A percentile compares a stretch with the other conserved stretches of the same genome.
Evolutionary conservation across 306 rosid genomes (phyloP).

Genomic region (Albizia julibrissin): DNA sequence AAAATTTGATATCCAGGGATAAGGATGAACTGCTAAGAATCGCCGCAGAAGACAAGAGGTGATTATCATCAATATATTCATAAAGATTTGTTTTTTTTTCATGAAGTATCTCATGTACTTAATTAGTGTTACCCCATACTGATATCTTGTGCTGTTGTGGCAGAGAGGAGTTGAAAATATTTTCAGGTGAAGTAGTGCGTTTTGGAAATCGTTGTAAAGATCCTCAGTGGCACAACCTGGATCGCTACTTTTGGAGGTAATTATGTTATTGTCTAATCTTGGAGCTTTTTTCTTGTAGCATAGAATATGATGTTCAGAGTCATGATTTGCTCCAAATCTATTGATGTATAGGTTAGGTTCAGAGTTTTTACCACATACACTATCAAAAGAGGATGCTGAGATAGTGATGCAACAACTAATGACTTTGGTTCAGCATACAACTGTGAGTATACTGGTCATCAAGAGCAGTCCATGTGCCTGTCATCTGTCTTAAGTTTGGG

Average conservation of each 20-base stretch:
- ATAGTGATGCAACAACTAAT: constrained; percentile 78
- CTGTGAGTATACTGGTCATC: constrained; percentile 56
- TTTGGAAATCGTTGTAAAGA: constrained; percentile 98
- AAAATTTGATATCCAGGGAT: constrained; percentile 75
- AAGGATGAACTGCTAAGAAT: constrained; percentile 83
- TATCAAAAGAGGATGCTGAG: constrained; percentile 85
- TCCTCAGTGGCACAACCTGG: constrained; percentile 97
- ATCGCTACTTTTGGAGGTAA: constrained; percentile 94
- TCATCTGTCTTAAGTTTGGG: constrained; percentile 15
- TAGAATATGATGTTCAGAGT: constrained; percentile 19
- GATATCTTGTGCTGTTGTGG: constrained; percentile 44
- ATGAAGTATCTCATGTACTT: constrained; percentile 15
- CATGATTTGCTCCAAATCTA: constrained; percentile 30
- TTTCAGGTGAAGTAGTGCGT: constrained; percentile 91
- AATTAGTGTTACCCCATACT: constrained; percentile 23
- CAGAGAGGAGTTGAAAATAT: constrained; percentile 91
- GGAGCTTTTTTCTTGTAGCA: neutral
- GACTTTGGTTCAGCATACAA: constrained; percentile 82
- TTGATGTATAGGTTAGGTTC: constrained; percentile 68
- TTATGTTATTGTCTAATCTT: constrained; percentile 19
- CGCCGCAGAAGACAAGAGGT: constrained; percentile 97
- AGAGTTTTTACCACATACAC: constrained; percentile 73
- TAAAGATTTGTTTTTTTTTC: neutral
- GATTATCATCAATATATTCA: constrained; percentile 32
- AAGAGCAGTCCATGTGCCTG: neutral